These are phyloP conservation scores for Dictyostelium capitatum DNA, from an alignment of 78 protist species.

Conservation along the genomic window DNA sequence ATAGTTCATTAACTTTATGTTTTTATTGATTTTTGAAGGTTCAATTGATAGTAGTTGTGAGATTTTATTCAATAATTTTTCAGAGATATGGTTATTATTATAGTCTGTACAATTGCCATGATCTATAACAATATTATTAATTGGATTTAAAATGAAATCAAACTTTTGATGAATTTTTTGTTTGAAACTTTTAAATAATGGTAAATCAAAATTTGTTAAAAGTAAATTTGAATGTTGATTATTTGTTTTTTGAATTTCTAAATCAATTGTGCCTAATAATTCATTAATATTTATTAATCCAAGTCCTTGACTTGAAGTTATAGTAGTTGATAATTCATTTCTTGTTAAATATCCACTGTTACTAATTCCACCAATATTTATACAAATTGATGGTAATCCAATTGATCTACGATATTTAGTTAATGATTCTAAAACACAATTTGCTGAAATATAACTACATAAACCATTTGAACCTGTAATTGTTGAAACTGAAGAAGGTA, in stretches of 20 bases:
- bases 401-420: slow-evolving; percentile 1
- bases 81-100: not conserved
- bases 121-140: not conserved
- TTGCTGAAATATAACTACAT: slow-evolving; percentile 14
- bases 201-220: not conserved
- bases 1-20: not conserved
- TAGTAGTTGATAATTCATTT: too few species aligned
- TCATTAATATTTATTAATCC: not conserved
- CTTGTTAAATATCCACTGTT: too few species aligned
- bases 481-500: not conserved
- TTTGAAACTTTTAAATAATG: not conserved
- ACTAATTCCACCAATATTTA: slow-evolving; percentile 74
- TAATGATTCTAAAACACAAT: not conserved
- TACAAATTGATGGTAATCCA: not conserved
- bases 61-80: not conserved
- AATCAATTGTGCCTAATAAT: slow-evolving; percentile 10
- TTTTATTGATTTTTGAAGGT: slow-evolving; percentile 9
- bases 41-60: slow-evolving; percentile 19
- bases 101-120: not conserved
- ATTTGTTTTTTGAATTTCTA: slow-evolving; percentile 4
- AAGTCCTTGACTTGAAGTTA: slow-evolving; percentile 36
- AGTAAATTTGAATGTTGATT: not conserved
- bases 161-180: not conserved
- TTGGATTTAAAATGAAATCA: not conserved
- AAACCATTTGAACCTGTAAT: not conserved